A percentile compares a stretch with the other conserved stretches of the same genome.
Evolutionary conservation across 225 moss, liverwort and hornwort species (phyloP).

Genomic region (Asterella californica): DNA sequence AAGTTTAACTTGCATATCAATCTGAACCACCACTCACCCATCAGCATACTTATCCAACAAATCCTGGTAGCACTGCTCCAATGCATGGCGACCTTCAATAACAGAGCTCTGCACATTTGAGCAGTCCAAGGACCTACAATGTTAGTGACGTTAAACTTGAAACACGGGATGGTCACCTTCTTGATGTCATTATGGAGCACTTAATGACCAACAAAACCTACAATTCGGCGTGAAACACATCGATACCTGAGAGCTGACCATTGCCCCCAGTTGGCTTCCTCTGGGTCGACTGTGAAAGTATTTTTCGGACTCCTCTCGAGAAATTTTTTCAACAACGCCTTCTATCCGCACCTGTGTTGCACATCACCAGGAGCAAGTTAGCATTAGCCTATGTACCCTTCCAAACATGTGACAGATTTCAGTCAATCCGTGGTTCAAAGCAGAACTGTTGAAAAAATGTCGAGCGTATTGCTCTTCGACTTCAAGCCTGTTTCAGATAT

Average conservation of each 20-base stretch:
- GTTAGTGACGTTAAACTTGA: not conserved
- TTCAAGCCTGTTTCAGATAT: not conserved
- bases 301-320: conserved; percentile 66
- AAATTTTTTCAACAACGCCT: conserved; percentile 65
- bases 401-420: not conserved
- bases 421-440: not conserved
- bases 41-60: conserved; percentile 57
- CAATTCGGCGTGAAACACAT: not conserved
- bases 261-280: conserved; percentile 94
- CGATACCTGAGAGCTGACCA: conserved; percentile 79
- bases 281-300: conserved; percentile 89
- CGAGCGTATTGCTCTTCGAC: not conserved
- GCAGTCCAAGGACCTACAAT: not conserved
- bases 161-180: not conserved
- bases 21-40: conserved; percentile 42
- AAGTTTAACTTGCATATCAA: not conserved
- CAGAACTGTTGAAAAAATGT: not conserved
- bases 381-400: not conserved
- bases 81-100: conserved; percentile 59
- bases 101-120: conserved; percentile 66
- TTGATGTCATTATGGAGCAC: not conserved
- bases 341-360: conserved; percentile 71
- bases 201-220: not conserved
- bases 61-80: conserved; percentile 69
- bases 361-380: not conserved